Evolutionary conservation across 1,284 basidiomycete genomes (phyloP).

Genomic region (Sporisorium exsertum): DNA sequence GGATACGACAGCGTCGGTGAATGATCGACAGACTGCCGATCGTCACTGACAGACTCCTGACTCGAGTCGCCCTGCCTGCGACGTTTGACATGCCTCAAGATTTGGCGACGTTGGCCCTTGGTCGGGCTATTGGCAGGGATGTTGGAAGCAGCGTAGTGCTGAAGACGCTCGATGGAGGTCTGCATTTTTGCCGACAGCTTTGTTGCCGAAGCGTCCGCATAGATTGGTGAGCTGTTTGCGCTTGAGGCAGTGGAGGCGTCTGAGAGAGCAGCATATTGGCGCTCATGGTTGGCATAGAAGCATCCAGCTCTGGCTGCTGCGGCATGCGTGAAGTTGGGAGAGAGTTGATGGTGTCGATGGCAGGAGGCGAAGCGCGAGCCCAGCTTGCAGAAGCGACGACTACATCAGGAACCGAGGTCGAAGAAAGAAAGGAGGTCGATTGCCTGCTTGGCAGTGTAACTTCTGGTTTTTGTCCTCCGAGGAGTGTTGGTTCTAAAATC

Average conservation of each 20-base stretch:
- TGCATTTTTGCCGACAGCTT: constrained; percentile 49
- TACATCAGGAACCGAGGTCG: neutral
- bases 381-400: neutral
- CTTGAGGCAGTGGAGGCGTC: constrained; percentile 58
- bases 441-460: constrained; percentile 12
- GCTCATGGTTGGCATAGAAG: constrained; percentile 21
- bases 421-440: neutral
- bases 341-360: neutral
- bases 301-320: constrained; percentile 9
- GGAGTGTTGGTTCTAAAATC: neutral
- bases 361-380: neutral
- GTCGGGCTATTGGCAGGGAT: constrained; percentile 44
- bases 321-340: neutral
- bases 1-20: neutral
- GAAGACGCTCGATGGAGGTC: constrained; percentile 49
- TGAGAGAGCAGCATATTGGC: constrained; percentile 46
- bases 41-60: constrained; percentile 24
- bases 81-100: constrained; percentile 46
- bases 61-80: constrained; percentile 38
- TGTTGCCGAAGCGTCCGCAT: constrained; percentile 52
- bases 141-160: constrained; percentile 46
- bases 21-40: constrained; percentile 3
- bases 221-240: constrained; percentile 58
- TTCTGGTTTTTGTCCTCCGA: constrained; percentile 16
- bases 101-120: constrained; percentile 41